Conservation (phyloP, 192 early-diverging fungal species). For the Umbelopsis vinacea region DNA sequence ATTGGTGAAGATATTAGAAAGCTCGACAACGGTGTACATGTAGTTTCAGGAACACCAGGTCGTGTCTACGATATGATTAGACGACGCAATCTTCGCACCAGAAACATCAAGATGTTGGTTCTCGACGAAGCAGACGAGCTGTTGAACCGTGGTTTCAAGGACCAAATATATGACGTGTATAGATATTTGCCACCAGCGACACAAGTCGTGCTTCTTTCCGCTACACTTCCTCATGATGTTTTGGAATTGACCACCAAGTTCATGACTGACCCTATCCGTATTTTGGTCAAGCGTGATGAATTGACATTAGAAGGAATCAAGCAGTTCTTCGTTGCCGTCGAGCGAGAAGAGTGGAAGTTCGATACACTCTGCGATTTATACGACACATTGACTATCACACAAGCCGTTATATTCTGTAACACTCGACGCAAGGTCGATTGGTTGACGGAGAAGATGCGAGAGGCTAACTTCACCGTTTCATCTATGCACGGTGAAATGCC, state of each 20-base stretch:
- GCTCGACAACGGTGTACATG: constrained; percentile 82
- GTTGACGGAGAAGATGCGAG: constrained; percentile 95
- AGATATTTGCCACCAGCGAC: constrained; percentile 84
- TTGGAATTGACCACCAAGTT: constrained; percentile 96
- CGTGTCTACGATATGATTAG: constrained; percentile 99
- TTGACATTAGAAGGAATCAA: constrained; percentile 89
- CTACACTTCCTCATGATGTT: constrained; percentile 96
- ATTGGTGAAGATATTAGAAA: constrained; percentile 88
- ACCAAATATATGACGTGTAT: constrained; percentile 98
- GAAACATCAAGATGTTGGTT: constrained; percentile 95
- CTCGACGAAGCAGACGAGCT: constrained; percentile 99
- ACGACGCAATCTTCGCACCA: constrained; percentile 82
- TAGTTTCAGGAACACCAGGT: constrained; percentile 98
- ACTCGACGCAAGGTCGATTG: constrained; percentile 99
- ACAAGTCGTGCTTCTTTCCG: constrained; percentile 96
- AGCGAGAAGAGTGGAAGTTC: constrained; percentile 99
- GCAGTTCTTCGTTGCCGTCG: constrained; percentile 98
- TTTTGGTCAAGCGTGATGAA: constrained; percentile 98
- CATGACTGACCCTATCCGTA: constrained; percentile 98
- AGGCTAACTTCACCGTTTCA: constrained; percentile 92
- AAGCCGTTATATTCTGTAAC: constrained; percentile 99
- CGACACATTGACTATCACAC: constrained; percentile 97
- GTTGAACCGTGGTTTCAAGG: constrained; percentile 98
- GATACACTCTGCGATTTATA: constrained; percentile 98
- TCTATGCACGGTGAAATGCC: constrained; percentile 99